A percentile compares a stretch with the other conserved stretches of the same genome.
phyloP scores from a whole-genome alignment of 306 rosid genomes.

The cucumber (Cucumis sativus) region Cucumber_9930_V3 NC_026659.2:29680001-29680500 shows the following conservation, averaged over 20 bases:
- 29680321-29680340: conserved; percentile 52
- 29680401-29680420: background rate
- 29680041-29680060: no score
- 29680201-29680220: conserved; percentile 27
- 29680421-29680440: background rate
- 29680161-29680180: background rate
- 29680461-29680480: background rate
- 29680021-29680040: no score
- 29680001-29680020: no score
- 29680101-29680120: background rate
- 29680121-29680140: background rate
- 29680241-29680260: conserved; percentile 83
- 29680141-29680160: background rate
- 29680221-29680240: conserved; percentile 72
- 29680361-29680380: background rate
- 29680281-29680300: conserved; percentile 99
- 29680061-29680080: no score
- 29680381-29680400: background rate
- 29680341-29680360: conserved; percentile 14
- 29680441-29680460: background rate
- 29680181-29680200: background rate
- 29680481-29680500: background rate
- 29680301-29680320: conserved; percentile 79
- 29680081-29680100: no score
- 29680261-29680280: conserved; percentile 84